Evolutionary conservation across 129 eudicot genomes (phyloP), one percentile per base, ranked within the genome.

Genomic region (Lonicera japonica): DNA sequence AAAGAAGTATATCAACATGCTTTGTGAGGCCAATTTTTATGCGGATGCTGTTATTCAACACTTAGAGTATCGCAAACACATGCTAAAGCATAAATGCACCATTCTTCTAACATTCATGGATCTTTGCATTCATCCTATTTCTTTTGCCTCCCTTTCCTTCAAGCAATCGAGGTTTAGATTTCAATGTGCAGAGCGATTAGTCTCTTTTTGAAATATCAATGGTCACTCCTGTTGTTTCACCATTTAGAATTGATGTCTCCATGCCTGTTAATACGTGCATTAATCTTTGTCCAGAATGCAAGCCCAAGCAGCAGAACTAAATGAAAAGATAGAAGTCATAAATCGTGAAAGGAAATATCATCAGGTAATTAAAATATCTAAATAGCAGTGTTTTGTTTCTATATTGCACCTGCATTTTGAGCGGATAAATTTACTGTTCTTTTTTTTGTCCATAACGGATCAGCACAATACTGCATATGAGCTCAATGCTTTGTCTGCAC

Each of bases 401-500:
- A 17, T 67, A 23, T 4, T 46, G 11, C 10, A 16, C 21, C 24
- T 41, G 56, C 19, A 22, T 4, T 21, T 0, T 39, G 17, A 58
- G 58, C 62, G 36, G 56, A 54, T 72, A 63, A 45, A 67, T 15
- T 13, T 17, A 6, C 36, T 73, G 34, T 25, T 43, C 23, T 60
- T 16, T 59, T n/a, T n/a, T n/a, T n/a, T n/a, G n/a, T n/a, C 10
- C 56, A 22, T 23, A 54, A 70, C 61, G 68, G 57, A 60, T 70
- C 97, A 92, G 98, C 95, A 92, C 85, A 85, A 75, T 70, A 85
- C 96, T 45, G 95, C 96, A 17, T 73, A 82, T 11, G 98, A 92
- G 91, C 90, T 92, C 25, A 77, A 79, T 82, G 91, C 89, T 56
- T 81, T 92, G 69, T 92, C 98, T 39, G 80, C 84, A 64, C 98